These are phyloP conservation scores for Alternaria sp. DNA, from an alignment of 2,329 filamentous ascomycete genomes.

Conservation along the genomic window DNA sequence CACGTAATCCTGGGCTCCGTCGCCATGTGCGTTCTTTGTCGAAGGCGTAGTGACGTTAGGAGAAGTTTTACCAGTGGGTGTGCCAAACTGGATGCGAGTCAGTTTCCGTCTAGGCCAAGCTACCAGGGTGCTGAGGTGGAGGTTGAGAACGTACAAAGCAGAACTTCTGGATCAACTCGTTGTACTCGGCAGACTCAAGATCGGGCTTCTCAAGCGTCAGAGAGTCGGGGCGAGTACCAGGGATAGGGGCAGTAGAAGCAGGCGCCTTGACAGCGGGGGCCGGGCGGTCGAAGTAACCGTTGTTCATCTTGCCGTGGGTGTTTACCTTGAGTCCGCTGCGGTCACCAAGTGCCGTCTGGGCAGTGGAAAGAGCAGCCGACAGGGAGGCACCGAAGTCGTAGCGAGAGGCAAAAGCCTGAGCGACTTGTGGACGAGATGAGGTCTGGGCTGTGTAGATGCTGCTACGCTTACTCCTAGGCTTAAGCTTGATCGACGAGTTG, in stretches of 20 bases:
- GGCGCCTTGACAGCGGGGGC: slow-evolving; percentile 49
- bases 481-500: slow-evolving; percentile 71
- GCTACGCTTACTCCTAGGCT: slow-evolving; percentile 69
- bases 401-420: slow-evolving; percentile 85
- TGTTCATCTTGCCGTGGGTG: slow-evolving; percentile 26
- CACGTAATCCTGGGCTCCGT: slow-evolving; percentile 45
- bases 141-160: slow-evolving; percentile 91
- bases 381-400: slow-evolving; percentile 98
- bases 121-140: slow-evolving; percentile 42
- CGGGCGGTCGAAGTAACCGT: slow-evolving; percentile 52
- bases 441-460: slow-evolving; percentile 69
- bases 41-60: slow-evolving; percentile 42
- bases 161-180: slow-evolving; percentile 98
- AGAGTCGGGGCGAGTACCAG: slow-evolving; percentile 60
- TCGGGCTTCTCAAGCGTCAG: slow-evolving; percentile 69
- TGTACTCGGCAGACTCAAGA: slow-evolving; percentile 89
- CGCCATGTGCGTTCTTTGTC: slow-evolving; percentile 30
- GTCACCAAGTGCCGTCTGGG: slow-evolving; percentile 70
- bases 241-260: slow-evolving; percentile 46
- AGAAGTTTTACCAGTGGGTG: slow-evolving; percentile 54
- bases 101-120: slow-evolving; percentile 51
- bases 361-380: slow-evolving; percentile 79
- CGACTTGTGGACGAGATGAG: slow-evolving; percentile 57
- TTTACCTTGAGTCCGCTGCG: slow-evolving; percentile 58
- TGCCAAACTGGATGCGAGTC: slow-evolving; percentile 61